phyloP scores from a whole-genome alignment of 768 basidiomycete genomes.

The Lenzites betulinus region DNA sequence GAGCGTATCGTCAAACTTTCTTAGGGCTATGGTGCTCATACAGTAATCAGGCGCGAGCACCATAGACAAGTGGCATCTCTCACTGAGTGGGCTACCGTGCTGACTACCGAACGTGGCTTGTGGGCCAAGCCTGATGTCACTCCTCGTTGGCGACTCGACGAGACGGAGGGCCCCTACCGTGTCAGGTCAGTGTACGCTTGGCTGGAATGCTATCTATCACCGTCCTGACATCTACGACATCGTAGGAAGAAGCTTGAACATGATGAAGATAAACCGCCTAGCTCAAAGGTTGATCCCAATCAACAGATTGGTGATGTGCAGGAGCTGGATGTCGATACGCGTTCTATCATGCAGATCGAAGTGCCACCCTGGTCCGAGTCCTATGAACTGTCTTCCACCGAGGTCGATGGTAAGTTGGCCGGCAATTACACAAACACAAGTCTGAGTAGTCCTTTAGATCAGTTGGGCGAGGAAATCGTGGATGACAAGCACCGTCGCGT shows the following conservation, averaged over 20 bases:
- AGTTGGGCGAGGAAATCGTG: conserved; percentile 72
- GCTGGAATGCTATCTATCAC: neutral
- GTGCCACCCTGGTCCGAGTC: conserved; percentile 75
- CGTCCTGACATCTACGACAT: conserved; percentile 11
- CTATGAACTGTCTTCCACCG: conserved; percentile 66
- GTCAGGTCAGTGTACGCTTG: conserved; percentile 58
- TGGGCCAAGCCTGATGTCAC: conserved; percentile 64
- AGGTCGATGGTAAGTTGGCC: conserved; percentile 53
- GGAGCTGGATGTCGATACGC: conserved; percentile 51
- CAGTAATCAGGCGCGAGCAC: conserved; percentile 65
- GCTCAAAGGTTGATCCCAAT: conserved; percentile 48
- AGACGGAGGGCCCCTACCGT: conserved; percentile 89
- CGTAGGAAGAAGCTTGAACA: conserved; percentile 78
- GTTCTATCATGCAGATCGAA: conserved; percentile 54
- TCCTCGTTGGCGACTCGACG: conserved; percentile 77
- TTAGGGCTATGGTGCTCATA: neutral
- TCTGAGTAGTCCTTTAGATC: conserved; percentile 33
- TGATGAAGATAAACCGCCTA: conserved; percentile 46
- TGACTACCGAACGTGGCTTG: conserved; percentile 78
- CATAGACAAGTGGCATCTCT: conserved; percentile 66
- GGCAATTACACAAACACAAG: neutral
- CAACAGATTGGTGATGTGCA: conserved; percentile 52
- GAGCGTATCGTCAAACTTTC: conserved; percentile 29
- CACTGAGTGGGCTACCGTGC: conserved; percentile 58
- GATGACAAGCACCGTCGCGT: conserved; percentile 90